Evolutionary conservation across 225 moss, liverwort and hornwort genomes (phyloP).

Genomic region (Polytrichum formosum): DNA sequence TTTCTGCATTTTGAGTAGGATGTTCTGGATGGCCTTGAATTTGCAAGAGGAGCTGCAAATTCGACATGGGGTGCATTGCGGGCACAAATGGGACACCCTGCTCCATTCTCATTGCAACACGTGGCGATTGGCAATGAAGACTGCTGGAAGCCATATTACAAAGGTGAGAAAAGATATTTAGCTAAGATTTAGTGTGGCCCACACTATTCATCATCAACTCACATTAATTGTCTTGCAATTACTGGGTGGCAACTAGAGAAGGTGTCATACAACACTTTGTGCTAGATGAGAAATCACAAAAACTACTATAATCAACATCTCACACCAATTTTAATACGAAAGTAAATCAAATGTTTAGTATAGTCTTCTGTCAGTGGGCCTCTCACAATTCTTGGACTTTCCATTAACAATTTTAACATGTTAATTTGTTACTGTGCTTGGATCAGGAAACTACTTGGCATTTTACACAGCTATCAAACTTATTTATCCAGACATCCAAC

Average conservation of each 20-base stretch:
- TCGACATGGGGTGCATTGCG: slow-evolving; percentile 79
- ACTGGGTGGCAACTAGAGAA: too few relatives aligned
- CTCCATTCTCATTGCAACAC: slow-evolving; percentile 63
- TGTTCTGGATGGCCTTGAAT: slow-evolving; percentile 77
- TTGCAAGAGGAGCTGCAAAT: slow-evolving; percentile 70
- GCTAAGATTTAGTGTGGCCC: too few relatives aligned
- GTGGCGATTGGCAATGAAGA: slow-evolving; percentile 94
- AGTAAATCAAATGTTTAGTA: too few relatives aligned
- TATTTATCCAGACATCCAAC: slow-evolving; percentile 68
- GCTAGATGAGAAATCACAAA: too few relatives aligned
- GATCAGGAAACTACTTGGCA: slow-evolving; percentile 73
- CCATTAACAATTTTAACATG: too few relatives aligned
- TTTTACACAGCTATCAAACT: slow-evolving; percentile 89
- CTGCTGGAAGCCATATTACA: slow-evolving; percentile 77
- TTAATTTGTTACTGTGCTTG: neutral
- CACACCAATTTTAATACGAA: too few relatives aligned
- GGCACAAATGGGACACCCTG: slow-evolving; percentile 85
- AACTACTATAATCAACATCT: too few relatives aligned
- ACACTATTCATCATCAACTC: too few relatives aligned
- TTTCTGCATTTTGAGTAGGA: slow-evolving; percentile 30
- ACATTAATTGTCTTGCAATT: too few relatives aligned
- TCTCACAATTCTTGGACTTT: too few relatives aligned
- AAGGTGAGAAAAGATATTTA: slow-evolving; percentile 29
- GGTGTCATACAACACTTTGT: too few relatives aligned
- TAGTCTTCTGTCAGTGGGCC: too few relatives aligned